phyloP scores from a whole-genome alignment of 2,329 filamentous ascomycete genomes.

The Epichloe festucae region DNA sequence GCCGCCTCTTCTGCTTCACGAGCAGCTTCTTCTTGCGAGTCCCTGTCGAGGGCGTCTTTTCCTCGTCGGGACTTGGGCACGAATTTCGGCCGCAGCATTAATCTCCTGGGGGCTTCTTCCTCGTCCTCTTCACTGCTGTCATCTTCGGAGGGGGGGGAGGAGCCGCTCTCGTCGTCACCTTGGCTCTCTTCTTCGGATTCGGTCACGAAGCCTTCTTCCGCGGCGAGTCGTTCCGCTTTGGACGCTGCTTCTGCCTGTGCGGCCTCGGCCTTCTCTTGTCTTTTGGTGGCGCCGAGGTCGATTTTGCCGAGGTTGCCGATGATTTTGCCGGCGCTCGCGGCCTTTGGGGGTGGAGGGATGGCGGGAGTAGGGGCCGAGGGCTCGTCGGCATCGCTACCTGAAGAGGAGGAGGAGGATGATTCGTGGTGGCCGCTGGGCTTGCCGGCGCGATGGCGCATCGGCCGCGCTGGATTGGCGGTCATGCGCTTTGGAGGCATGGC shows the following conservation, averaged over 20 bases:
- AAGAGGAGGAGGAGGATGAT: constrained; percentile 38
- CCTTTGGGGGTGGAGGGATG: constrained; percentile 43
- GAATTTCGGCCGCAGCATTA: constrained; percentile 53
- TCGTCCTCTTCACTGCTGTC: constrained; percentile 23
- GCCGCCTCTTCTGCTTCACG: constrained; percentile 43
- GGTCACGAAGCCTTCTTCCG: constrained; percentile 52
- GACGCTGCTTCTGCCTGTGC: constrained; percentile 37
- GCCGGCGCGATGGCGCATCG: constrained; percentile 73
- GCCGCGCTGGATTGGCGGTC: constrained; percentile 79
- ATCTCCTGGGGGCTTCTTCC: constrained; percentile 29
- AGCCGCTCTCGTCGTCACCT: constrained; percentile 10
- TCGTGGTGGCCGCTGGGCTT: constrained; percentile 51
- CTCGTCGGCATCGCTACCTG: constrained; percentile 27
- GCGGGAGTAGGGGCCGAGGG: constrained; percentile 16
- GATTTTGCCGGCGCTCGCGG: constrained; percentile 42
- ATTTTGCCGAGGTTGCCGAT: constrained; percentile 32
- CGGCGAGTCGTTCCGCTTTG: constrained; percentile 37
- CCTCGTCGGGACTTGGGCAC: constrained; percentile 45
- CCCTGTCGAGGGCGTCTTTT: constrained; percentile 15
- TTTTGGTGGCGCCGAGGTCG: constrained; percentile 30
- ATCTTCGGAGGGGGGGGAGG: constrained; percentile 22
- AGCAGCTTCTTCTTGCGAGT: constrained; percentile 22
- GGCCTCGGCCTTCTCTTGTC: constrained; percentile 22
- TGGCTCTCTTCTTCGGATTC: constrained; percentile 33
- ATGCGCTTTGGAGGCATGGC: constrained; percentile 63